Conservation (phyloP, 805 yeast species). For the Pichia paraexigua region DNA sequence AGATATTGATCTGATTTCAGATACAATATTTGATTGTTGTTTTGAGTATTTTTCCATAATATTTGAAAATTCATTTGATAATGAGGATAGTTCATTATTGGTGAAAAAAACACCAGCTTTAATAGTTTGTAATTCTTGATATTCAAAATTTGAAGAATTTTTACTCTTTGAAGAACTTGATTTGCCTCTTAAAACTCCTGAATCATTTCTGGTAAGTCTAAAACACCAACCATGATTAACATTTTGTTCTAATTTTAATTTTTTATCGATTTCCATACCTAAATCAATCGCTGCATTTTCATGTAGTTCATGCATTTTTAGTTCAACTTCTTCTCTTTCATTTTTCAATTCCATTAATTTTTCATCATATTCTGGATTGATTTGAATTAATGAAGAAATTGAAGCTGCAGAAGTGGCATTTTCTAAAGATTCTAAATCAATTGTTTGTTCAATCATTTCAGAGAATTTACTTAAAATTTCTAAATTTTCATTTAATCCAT, state of each 20-base stretch:
- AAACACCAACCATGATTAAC: slow-evolving; percentile 90
- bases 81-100: slow-evolving; percentile 51
- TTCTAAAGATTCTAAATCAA: slow-evolving; percentile 77
- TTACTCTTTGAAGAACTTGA: slow-evolving; percentile 5
- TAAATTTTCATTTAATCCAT: slow-evolving; percentile 43
- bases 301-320: slow-evolving; percentile 54
- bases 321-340: slow-evolving; percentile 46
- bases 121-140: slow-evolving; percentile 78
- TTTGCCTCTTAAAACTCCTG: slow-evolving; percentile 59
- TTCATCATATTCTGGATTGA: slow-evolving; percentile 86
- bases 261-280: slow-evolving; percentile 76
- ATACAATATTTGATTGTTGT: slow-evolving; percentile 71
- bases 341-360: slow-evolving; percentile 52
- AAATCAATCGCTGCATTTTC: slow-evolving; percentile 62
- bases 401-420: slow-evolving; percentile 49
- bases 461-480: slow-evolving; percentile 57
- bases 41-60: slow-evolving; percentile 59
- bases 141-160: slow-evolving; percentile 34
- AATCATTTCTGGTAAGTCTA: slow-evolving; percentile 85
- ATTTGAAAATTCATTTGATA: slow-evolving; percentile 50
- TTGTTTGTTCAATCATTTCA: slow-evolving; percentile 86
- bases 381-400: slow-evolving; percentile 41
- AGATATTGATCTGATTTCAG: slow-evolving; percentile 74
- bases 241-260: slow-evolving; percentile 82
- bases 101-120: slow-evolving; percentile 95